Evolutionary conservation across 1,139 yeast genomes (phyloP).

Genomic region (Kluyveromyces sp.): DNA sequence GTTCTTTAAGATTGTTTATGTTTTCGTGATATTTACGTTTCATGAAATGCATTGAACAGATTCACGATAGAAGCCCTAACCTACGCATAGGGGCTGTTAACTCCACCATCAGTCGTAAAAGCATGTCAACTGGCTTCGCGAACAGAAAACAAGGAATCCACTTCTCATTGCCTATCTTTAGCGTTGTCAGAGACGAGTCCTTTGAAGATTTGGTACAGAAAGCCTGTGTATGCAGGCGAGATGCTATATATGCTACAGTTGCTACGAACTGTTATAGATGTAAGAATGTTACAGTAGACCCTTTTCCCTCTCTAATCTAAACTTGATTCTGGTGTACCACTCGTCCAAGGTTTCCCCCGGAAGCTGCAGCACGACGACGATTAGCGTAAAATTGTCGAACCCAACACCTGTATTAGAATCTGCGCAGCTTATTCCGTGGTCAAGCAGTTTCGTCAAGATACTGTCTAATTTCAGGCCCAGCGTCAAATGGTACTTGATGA

Average conservation of each 20-base stretch:
- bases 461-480: conserved; percentile 53
- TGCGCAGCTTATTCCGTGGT: conserved; percentile 66
- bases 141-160: not conserved
- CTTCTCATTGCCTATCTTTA: not conserved
- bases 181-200: not conserved
- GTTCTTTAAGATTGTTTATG: conserved; percentile 1
- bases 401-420: conserved; percentile 71
- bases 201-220: too few relatives aligned
- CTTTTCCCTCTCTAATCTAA: conserved; percentile 44
- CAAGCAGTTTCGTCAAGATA: conserved; percentile 52
- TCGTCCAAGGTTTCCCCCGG: conserved; percentile 40
- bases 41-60: too few relatives aligned
- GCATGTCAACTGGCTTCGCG: too few relatives aligned
- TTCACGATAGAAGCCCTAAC: not conserved
- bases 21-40: not conserved
- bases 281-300: conserved; percentile 15
- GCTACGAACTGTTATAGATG: not conserved
- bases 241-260: not conserved
- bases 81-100: too few relatives aligned
- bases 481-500: conserved; percentile 51
- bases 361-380: conserved; percentile 54
- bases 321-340: conserved; percentile 54
- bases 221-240: not conserved
- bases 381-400: conserved; percentile 72
- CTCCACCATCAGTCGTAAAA: too few relatives aligned